These are phyloP conservation scores for Xylaria sp. DNA, from an alignment of 2,329 filamentous ascomycete genomes.

Conservation along the genomic window DNA sequence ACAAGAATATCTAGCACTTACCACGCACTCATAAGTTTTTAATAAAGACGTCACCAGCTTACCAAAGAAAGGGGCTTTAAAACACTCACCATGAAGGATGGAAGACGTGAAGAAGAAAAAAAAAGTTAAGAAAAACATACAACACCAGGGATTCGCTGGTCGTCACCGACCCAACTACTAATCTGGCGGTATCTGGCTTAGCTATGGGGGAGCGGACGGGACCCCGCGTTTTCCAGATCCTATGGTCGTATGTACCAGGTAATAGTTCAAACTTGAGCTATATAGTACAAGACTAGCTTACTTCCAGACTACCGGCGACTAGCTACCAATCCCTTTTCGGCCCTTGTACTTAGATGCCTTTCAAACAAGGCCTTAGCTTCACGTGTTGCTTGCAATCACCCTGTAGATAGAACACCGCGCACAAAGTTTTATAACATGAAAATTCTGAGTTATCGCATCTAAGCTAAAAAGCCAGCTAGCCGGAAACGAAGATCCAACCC, in stretches of 20 bases:
- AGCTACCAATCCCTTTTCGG: too few relatives aligned
- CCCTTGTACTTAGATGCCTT: too few relatives aligned
- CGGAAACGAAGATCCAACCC: not conserved
- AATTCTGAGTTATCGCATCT: not conserved
- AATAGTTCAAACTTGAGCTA: too few relatives aligned
- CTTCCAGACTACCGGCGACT: too few relatives aligned
- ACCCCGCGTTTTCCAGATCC: slow-evolving; percentile 48
- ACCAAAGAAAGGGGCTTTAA: not conserved
- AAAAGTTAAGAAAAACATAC: too few relatives aligned
- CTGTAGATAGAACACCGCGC: not conserved
- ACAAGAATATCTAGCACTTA: not conserved
- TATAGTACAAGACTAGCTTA: too few relatives aligned
- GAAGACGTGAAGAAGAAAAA: not conserved
- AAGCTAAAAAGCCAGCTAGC: not conserved
- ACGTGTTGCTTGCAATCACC: not conserved
- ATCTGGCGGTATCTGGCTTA: slow-evolving; percentile 48
- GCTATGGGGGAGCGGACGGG: slow-evolving; percentile 51
- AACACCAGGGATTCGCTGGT: slow-evolving; percentile 52
- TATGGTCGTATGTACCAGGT: slow-evolving; percentile 48
- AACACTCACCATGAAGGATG: not conserved
- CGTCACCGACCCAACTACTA: slow-evolving; percentile 52
- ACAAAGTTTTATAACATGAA: not conserved
- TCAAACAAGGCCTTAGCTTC: not conserved
- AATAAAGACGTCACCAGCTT: not conserved
- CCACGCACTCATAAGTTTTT: not conserved